phyloP scores from a whole-genome alignment of 805 yeast genomes.

The Yamadazyma laniorum region DNA sequence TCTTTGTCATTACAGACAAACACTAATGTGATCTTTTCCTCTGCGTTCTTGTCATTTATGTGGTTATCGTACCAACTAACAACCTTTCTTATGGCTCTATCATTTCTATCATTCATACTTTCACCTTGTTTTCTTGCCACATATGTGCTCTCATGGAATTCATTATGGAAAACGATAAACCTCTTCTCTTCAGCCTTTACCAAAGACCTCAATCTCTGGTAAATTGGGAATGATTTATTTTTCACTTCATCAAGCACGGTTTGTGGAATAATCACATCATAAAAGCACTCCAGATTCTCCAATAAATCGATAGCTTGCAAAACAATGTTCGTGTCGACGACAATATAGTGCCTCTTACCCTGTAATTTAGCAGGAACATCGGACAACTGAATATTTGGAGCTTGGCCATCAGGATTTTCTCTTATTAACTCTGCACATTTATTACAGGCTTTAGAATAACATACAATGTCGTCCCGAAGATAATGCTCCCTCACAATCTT shows the following conservation, averaged over 20 bases:
- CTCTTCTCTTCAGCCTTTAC: constrained; percentile 77
- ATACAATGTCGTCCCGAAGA: constrained; percentile 87
- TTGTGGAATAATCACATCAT: constrained; percentile 92
- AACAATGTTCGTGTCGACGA: constrained; percentile 85
- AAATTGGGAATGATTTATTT: constrained; percentile 82
- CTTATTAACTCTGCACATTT: constrained; percentile 55
- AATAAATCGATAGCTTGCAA: constrained; percentile 86
- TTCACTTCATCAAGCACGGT: constrained; percentile 92
- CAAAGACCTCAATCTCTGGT: constrained; percentile 75
- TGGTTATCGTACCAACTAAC: constrained; percentile 74
- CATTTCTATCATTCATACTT: constrained; percentile 84
- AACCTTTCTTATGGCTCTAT: constrained; percentile 79
- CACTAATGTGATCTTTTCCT: constrained; percentile 45
- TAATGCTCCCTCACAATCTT: constrained; percentile 94
- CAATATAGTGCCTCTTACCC: constrained; percentile 69
- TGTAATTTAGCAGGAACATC: constrained; percentile 52
- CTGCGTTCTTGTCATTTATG: constrained; percentile 35
- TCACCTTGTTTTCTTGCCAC: constrained; percentile 63
- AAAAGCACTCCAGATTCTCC: constrained; percentile 73
- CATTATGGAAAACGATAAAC: constrained; percentile 90
- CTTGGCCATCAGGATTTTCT: constrained; percentile 65
- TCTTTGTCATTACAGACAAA: constrained; percentile 76
- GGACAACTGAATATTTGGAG: constrained; percentile 66
- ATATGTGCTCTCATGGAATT: constrained; percentile 72
- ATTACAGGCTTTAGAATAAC: constrained; percentile 71